Evolutionary conservation across 139 green algal genomes (phyloP), one percentile per base, ranked within the genome.

Genomic region (Asterochloris sp.): DNA sequence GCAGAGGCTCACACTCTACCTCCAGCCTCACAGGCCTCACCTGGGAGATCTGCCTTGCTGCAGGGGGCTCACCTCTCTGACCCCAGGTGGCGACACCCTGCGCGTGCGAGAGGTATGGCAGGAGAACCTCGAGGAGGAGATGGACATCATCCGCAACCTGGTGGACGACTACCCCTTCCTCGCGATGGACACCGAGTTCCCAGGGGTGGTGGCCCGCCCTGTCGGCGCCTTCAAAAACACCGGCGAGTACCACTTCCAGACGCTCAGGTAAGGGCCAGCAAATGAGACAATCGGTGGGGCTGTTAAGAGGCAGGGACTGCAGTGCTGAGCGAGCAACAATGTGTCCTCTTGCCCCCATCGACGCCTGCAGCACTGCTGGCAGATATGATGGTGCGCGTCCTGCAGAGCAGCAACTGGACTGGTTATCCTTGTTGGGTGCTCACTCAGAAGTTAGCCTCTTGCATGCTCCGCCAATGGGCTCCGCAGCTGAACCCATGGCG

Each of bases 121-220:
- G 19, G 92, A 98, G 77, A 99, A 99, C 84, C 74, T 99, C 54
- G 96, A 98, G 27, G 87, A 92, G 10, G 97, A 99, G 84, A 94
- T 99, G 79, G 86, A 89, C 61, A 80, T 98, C 1, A 97, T 99
- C 12, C 87, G 95, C 10, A 84, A 97, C 60, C 90, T 98, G 0
- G 93, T 99, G 27, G 95, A 98, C 23, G 85, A 95, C 0, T 98
- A 96, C 78, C 95, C 96, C 0, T 99, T 93, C 79, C 69, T 99
- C 0, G 97, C 97, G 11, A 99, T 99, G 97, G 97, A 99, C 89
- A 99, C 97, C 21, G 97, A 99, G 90, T 98, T 98, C 85, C 97
- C 85, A 12, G 97, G 97, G 11, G 94, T 99, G 26, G 97, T 98
- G 11, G 95, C 93, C 2, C 86, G 94, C 60, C 97, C 97, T 13